Evolutionary conservation across 805 yeast genomes (phyloP).

Genomic region (Kuraishia borneana): DNA sequence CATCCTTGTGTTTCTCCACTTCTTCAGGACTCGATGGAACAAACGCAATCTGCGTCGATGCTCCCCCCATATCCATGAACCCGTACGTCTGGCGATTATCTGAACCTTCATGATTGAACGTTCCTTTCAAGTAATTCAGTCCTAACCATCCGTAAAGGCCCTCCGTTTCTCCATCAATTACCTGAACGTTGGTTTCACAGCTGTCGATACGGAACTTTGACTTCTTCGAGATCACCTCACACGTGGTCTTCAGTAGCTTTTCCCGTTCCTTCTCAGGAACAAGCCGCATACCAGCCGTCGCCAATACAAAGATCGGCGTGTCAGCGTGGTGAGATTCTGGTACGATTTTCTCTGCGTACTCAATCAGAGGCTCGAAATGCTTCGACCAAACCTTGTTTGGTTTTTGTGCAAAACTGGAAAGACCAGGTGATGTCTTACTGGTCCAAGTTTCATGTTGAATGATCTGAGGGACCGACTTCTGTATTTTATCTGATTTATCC

Average conservation of each 20-base stretch:
- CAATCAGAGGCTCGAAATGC: constrained; percentile 57
- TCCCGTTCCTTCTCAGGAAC: constrained; percentile 42
- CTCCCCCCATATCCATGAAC: constrained; percentile 99
- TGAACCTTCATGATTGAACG: constrained; percentile 26
- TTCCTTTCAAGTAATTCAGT: constrained; percentile 70
- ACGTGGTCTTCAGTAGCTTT: constrained; percentile 46
- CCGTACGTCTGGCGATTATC: constrained; percentile 66
- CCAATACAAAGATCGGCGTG: constrained; percentile 85
- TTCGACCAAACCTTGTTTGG: constrained; percentile 52
- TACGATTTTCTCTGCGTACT: constrained; percentile 58
- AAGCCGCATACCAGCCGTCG: constrained; percentile 96
- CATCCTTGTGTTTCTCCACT: constrained; percentile 55
- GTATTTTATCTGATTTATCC: constrained; percentile 15
- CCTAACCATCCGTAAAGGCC: constrained; percentile 96
- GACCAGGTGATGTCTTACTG: constrained; percentile 69
- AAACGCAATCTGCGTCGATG: constrained; percentile 92
- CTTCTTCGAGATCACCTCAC: constrained; percentile 40
- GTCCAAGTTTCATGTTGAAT: constrained; percentile 60
- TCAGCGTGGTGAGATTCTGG: constrained; percentile 47
- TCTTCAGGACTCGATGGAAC: constrained; percentile 63
- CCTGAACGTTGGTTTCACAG: constrained; percentile 66
- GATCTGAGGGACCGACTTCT: constrained; percentile 59
- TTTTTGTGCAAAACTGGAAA: constrained; percentile 52
- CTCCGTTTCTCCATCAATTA: constrained; percentile 90
- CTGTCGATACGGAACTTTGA: constrained; percentile 44